These are phyloP conservation scores for Trichoderma brevicompactum DNA, from an alignment of 2,329 filamentous ascomycete species.

Conservation along the genomic window DNA sequence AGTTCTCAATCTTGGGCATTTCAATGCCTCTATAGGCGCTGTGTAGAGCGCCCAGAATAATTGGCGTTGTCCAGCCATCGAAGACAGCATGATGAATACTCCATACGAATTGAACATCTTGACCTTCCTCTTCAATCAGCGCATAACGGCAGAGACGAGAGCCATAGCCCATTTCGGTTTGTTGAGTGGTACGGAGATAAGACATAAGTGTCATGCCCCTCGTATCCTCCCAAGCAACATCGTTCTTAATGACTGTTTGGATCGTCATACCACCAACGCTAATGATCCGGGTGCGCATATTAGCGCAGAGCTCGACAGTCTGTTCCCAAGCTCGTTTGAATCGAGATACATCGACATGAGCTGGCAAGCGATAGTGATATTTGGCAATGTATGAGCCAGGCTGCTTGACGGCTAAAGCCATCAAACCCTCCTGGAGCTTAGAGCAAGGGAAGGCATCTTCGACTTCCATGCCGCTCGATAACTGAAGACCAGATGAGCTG, in stretches of 20 bases:
- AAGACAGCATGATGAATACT: slow-evolving; percentile 33
- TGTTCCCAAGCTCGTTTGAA: slow-evolving; percentile 34
- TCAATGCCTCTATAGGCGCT: slow-evolving; percentile 9
- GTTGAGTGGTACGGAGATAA: background rate
- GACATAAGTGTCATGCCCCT: slow-evolving; percentile 1
- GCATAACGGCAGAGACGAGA: slow-evolving; percentile 28
- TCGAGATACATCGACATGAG: slow-evolving; percentile 32
- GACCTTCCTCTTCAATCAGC: background rate
- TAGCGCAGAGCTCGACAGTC: slow-evolving; percentile 29
- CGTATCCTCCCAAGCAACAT: slow-evolving; percentile 22
- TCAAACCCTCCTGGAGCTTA: slow-evolving; percentile 33
- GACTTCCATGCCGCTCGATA: slow-evolving; percentile 10
- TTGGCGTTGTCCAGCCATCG: slow-evolving; percentile 33
- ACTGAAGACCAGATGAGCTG: background rate
- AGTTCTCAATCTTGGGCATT: slow-evolving; percentile 14
- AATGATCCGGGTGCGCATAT: slow-evolving; percentile 34
- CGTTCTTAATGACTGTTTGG: slow-evolving; percentile 30
- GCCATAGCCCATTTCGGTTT: slow-evolving; percentile 22
- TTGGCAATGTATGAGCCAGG: slow-evolving; percentile 44
- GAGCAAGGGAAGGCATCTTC: slow-evolving; percentile 34
- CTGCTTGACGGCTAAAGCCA: slow-evolving; percentile 40
- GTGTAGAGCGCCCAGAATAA: slow-evolving; percentile 9
- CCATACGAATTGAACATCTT: slow-evolving; percentile 24
- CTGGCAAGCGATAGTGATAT: slow-evolving; percentile 34
- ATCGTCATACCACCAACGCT: slow-evolving; percentile 24